These are phyloP conservation scores for Chytridiales sp. DNA, from an alignment of 371 early-diverging fungal species.

Conservation along the genomic window DNA sequence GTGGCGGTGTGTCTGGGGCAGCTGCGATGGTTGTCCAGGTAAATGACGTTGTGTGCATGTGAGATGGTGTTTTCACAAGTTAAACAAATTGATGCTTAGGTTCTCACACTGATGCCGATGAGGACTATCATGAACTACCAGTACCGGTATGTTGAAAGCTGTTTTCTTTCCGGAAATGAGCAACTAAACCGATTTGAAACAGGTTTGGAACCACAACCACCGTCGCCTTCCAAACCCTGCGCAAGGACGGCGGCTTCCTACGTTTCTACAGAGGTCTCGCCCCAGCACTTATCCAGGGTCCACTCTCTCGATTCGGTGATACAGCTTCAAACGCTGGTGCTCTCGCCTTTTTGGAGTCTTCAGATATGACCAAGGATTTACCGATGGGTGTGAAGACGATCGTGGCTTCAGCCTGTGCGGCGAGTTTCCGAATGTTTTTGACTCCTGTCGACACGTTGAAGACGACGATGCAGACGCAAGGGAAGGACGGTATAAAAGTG, in stretches of 20 bases:
- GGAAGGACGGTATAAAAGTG: conserved; percentile 21
- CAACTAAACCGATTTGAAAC: too few species aligned
- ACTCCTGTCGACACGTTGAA: conserved; percentile 46
- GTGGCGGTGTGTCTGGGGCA: conserved; percentile 41
- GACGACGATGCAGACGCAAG: conserved; percentile 41
- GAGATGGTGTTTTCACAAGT: too few species aligned
- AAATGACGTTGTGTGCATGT: too few species aligned
- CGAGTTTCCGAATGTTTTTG: conserved; percentile 39
- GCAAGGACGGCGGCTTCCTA: conserved; percentile 40
- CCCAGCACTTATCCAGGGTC: conserved; percentile 43
- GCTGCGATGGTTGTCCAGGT: conserved; percentile 46
- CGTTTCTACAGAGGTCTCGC: conserved; percentile 43
- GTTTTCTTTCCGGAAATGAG: too few species aligned
- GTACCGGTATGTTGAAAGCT: too few species aligned
- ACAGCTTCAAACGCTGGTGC: conserved; percentile 44
- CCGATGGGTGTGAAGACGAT: conserved; percentile 42
- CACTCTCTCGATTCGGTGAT: conserved; percentile 40
- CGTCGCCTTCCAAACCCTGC: conserved; percentile 25
- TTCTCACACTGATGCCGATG: conserved; percentile 38
- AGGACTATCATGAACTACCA: conserved; percentile 43
- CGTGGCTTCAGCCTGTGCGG: conserved; percentile 34
- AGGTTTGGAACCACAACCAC: conserved; percentile 28
- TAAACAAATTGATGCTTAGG: too few species aligned
- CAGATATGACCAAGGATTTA: conserved; percentile 22
- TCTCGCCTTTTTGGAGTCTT: conserved; percentile 34